Conservation (phyloP, 768 basidiomycete species). For the Boletus vermiculosoides region DNA sequence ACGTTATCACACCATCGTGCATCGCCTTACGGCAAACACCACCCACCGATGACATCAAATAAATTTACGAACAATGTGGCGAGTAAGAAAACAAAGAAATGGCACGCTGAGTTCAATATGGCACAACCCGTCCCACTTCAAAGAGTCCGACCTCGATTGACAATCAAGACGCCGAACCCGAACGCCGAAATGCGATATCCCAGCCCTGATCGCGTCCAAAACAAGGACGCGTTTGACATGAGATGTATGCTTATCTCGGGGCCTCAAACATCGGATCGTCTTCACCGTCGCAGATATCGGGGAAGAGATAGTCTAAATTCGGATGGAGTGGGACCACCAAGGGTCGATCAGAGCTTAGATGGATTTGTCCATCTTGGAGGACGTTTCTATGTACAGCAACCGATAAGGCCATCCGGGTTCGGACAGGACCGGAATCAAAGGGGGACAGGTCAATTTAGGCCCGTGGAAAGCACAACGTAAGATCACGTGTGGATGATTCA, state of each 20-base stretch:
- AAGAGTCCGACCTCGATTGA: neutral
- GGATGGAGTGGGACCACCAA: neutral
- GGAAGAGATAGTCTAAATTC: neutral
- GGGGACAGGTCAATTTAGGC: neutral
- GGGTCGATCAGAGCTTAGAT: slow-evolving; percentile 17
- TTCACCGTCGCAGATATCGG: neutral
- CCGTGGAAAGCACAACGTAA: neutral
- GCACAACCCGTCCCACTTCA: neutral
- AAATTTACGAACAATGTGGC: neutral
- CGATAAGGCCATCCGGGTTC: neutral
- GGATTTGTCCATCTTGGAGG: slow-evolving; percentile 22
- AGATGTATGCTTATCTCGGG: neutral
- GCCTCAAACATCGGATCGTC: neutral
- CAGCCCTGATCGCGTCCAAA: neutral
- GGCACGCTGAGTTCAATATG: neutral
- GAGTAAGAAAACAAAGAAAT: neutral
- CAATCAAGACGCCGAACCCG: neutral
- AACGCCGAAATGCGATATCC: neutral
- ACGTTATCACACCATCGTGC: neutral
- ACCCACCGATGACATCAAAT: neutral
- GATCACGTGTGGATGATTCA: slow-evolving; percentile 6
- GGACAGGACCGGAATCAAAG: slow-evolving; percentile 7
- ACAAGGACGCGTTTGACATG: neutral
- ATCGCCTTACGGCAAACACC: neutral
- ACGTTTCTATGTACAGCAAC: slow-evolving; percentile 13